These are phyloP conservation scores for Celoporthe dispersa DNA, from an alignment of 2,329 filamentous ascomycete species.

Conservation along the genomic window DNA sequence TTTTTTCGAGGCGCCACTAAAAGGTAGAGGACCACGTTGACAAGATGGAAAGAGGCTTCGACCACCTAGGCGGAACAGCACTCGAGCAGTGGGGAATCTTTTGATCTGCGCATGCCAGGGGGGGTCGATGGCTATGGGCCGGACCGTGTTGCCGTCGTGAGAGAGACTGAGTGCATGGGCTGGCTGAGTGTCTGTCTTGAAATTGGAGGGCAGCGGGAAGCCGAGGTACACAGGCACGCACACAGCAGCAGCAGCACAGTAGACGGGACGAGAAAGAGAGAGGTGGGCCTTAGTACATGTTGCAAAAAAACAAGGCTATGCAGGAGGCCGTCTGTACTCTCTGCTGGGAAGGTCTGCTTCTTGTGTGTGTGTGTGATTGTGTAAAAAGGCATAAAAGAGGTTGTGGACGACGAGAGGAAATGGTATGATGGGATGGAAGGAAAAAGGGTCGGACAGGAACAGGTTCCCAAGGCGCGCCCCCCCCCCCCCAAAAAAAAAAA, in stretches of 20 bases:
- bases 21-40: neutral
- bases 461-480: too few relatives aligned
- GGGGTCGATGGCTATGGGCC: neutral
- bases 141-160: slow-evolving; percentile 3
- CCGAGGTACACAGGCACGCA: neutral
- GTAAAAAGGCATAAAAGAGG: neutral
- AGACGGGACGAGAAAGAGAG: neutral
- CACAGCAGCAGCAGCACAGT: neutral
- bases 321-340: neutral
- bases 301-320: neutral
- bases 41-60: neutral
- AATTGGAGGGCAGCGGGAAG: neutral
- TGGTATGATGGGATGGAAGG: neutral
- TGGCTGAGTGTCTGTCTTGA: neutral
- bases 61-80: neutral
- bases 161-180: neutral
- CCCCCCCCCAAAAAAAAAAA: too few relatives aligned
- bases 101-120: neutral
- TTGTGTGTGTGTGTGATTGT: neutral
- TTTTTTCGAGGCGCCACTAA: neutral
- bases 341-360: neutral
- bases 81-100: neutral
- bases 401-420: neutral
- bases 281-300: neutral
- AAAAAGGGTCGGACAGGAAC: slow-evolving; percentile 1